Base-by-base conservation (phyloP, 2,329 filamentous ascomycete genomes). In the Elsinoe perseae region DNA sequence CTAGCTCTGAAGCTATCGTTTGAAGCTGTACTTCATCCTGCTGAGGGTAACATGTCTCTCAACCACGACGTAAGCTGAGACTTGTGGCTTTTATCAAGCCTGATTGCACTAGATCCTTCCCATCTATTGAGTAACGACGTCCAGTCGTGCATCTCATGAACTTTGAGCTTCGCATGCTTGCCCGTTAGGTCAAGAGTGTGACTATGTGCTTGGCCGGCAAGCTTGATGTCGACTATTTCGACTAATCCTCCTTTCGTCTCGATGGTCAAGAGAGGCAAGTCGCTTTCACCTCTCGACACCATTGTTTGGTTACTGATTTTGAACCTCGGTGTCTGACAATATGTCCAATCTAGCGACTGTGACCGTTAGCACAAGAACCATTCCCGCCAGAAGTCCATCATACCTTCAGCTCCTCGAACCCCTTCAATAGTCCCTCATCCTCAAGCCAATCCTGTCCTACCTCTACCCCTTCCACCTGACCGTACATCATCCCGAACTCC, bases 241-340 rank as follows among this genome's bases (percentile, higher is more conserved):
- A 53, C 21, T 9, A 27, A 21, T 21, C 50, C 50, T 3, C 34
- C 21, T 23, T 40, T 53, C 12, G 32, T 20, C 21, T 53, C 50
- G 12, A 53, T 59, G 21, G 20, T n/a, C 9, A 44, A n/a, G 25
- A 9, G 18, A 25, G 40, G 40, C 14, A 44, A 3, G 32, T 14
- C 10, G 12, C 20, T 25, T 10, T 10, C 2, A 44, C 8, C n/a
- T 3, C 2, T 10, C 2, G 34, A 10, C 7, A 6, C 18, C 3
- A 36, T 14, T 8, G 30, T 10, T 16, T 55, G 21, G 50, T 61
- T 53, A 4, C 56, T 63, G 62, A 92, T 83, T 6, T 79, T 82
- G 68, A 95, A 96, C 56, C 85, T 84, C 1, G 91, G 91, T 1
- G 91, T 95, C 72, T 95, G 90, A 2, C 81, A 81, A 70, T 86